These are phyloP conservation scores for Arabis hirsuta DNA, from an alignment of 345 rosid genomes.

Conservation along the genomic window DNA sequence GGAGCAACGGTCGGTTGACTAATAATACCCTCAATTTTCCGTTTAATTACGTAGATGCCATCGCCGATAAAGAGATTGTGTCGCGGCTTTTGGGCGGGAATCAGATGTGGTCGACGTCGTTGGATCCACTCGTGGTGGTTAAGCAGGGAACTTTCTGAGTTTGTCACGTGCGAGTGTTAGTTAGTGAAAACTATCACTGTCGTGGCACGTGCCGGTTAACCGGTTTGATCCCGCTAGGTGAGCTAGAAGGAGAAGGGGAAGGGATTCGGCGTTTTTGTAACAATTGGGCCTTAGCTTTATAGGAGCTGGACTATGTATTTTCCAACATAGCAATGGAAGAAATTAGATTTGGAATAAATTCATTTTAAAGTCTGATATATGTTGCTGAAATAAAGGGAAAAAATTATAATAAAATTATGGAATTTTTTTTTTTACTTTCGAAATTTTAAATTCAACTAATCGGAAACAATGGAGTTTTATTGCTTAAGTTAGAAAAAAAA, in stretches of 20 bases:
- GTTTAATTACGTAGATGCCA: constrained; percentile 60
- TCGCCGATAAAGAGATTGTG: constrained; percentile 43
- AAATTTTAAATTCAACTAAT: background rate
- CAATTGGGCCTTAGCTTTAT: constrained; percentile 11
- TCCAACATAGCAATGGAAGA: constrained; percentile 7
- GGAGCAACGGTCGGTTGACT: constrained; percentile 48
- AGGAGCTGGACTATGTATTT: background rate
- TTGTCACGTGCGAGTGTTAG: constrained; percentile 20
- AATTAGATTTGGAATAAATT: background rate
- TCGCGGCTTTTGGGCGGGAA: constrained; percentile 47
- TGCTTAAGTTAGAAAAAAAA: background rate
- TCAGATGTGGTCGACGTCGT: constrained; percentile 70
- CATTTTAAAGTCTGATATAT: background rate
- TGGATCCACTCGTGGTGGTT: constrained; percentile 77
- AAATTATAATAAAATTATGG: background rate
- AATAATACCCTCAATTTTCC: constrained; percentile 45
- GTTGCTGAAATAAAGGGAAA: background rate
- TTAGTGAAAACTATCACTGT: constrained; percentile 14
- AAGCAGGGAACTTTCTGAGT: constrained; percentile 44
- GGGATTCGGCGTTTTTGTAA: constrained; percentile 11
- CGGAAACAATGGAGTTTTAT: background rate
- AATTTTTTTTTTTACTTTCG: background rate
- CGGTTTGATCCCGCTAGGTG: constrained; percentile 2
- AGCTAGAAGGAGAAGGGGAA: background rate
- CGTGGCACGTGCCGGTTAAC: constrained; percentile 15